Evolutionary conservation across 257 asterid genomes (phyloP).

Genomic region (Solanum arcanum): DNA sequence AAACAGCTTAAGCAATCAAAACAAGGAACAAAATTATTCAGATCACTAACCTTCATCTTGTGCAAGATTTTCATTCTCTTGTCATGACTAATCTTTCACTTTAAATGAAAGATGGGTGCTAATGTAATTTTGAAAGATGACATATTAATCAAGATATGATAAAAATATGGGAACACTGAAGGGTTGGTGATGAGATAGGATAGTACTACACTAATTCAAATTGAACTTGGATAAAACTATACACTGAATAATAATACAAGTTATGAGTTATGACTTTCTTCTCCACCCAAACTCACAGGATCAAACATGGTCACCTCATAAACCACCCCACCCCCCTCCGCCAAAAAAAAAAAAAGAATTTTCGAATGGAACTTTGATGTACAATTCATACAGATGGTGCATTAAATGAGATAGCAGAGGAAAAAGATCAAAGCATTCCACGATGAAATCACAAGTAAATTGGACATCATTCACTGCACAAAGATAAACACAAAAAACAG

Average conservation of each 20-base stretch:
- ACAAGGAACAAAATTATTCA: not conserved
- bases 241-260: not conserved
- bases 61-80: conserved; percentile 51
- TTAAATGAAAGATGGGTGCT: not conserved
- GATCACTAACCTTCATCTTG: conserved; percentile 55
- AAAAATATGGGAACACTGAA: not conserved
- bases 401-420: not conserved
- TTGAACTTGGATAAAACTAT: not conserved
- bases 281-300: not conserved
- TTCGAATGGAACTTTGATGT: not conserved
- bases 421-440: not conserved
- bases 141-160: not conserved
- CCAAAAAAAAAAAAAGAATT: not conserved
- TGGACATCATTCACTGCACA: not conserved
- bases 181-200: not conserved
- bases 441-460: not conserved
- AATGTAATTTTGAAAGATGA: not conserved
- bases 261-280: not conserved
- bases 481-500: not conserved
- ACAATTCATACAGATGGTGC: not conserved
- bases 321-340: not conserved
- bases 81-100: conserved; percentile 11
- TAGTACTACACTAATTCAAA: not conserved
- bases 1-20: not conserved
- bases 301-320: not conserved